A percentile compares a stretch with the other conserved stretches of the same genome.
phyloP scores from a whole-genome alignment of 2,329 filamentous ascomycete genomes.

The Nemania serpens region DNA sequence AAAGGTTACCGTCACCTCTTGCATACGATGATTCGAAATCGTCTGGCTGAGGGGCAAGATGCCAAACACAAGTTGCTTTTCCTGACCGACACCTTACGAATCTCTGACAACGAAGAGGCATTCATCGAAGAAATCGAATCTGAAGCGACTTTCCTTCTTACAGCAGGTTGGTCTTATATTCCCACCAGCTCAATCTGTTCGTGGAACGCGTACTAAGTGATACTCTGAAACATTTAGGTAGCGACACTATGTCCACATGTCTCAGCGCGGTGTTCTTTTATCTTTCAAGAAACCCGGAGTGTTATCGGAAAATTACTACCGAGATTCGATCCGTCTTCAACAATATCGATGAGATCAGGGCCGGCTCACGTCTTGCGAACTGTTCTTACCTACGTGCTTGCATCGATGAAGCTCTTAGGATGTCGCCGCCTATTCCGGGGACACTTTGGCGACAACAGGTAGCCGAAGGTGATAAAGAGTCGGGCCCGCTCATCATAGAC shows the following conservation, averaged over 20 bases:
- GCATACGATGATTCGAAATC: slow-evolving; percentile 2
- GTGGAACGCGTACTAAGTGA: too few relatives aligned
- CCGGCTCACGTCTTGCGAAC: neutral
- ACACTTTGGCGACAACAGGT: slow-evolving; percentile 16
- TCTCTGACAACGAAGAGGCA: slow-evolving; percentile 3
- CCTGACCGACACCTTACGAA: slow-evolving; percentile 7
- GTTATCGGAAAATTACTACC: neutral
- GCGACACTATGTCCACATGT: neutral
- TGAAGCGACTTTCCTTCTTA: slow-evolving; percentile 16
- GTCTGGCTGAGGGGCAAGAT: slow-evolving; percentile 3
- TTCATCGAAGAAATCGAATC: slow-evolving; percentile 2
- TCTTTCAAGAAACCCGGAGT: neutral
- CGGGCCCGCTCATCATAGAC: slow-evolving; percentile 12
- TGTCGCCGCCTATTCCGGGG: slow-evolving; percentile 6
- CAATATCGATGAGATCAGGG: neutral
- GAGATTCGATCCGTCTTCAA: slow-evolving; percentile 1
- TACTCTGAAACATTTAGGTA: neutral
- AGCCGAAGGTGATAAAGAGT: neutral
- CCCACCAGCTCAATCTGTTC: too few relatives aligned
- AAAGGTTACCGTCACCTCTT: slow-evolving; percentile 2
- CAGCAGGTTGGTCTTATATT: slow-evolving; percentile 8
- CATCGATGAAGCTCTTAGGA: slow-evolving; percentile 13
- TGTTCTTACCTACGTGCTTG: slow-evolving; percentile 20
- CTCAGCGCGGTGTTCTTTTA: slow-evolving; percentile 4
- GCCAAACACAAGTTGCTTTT: slow-evolving; percentile 15